Percentiles rank a stretch among this genome's conserved stretches.
Conservation (phyloP, 139 green algal genomes). For the Chlorella sorokiniana region DNA sequence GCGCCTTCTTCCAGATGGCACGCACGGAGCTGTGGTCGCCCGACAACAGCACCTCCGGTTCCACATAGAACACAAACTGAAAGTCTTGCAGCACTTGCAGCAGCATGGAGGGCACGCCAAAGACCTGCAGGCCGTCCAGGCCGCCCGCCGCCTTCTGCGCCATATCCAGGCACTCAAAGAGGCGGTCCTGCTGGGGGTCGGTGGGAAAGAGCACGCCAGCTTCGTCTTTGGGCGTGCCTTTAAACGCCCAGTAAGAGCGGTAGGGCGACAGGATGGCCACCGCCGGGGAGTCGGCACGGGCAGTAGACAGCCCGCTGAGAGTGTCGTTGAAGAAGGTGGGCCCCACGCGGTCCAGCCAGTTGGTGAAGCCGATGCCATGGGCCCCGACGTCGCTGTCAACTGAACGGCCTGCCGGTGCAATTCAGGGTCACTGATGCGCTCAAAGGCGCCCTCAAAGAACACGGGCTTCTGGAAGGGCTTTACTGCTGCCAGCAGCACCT, state of each 20-base stretch:
- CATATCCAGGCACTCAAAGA: neutral
- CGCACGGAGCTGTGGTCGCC: too few species aligned
- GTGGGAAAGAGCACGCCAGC: neutral
- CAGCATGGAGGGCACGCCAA: neutral
- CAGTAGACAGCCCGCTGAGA: neutral
- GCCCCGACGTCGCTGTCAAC: neutral
- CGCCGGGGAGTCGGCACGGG: neutral
- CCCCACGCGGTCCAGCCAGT: neutral
- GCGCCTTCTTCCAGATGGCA: too few species aligned
- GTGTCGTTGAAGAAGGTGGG: neutral
- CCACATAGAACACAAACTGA: neutral
- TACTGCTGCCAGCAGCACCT: neutral
- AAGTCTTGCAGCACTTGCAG: neutral
- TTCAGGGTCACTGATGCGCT: neutral
- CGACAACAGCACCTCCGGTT: neutral
- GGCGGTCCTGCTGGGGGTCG: neutral
- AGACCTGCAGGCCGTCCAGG: neutral
- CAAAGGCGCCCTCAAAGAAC: constrained; percentile 1
- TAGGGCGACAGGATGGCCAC: neutral
- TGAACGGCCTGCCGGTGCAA: neutral
- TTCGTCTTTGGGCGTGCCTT: neutral
- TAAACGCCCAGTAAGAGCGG: neutral
- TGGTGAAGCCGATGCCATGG: neutral
- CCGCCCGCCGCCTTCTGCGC: neutral
- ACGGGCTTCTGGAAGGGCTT: neutral